phyloP scores from a whole-genome alignment of 495 filamentous ascomycete species.

The Parmelia sp. region DNA sequence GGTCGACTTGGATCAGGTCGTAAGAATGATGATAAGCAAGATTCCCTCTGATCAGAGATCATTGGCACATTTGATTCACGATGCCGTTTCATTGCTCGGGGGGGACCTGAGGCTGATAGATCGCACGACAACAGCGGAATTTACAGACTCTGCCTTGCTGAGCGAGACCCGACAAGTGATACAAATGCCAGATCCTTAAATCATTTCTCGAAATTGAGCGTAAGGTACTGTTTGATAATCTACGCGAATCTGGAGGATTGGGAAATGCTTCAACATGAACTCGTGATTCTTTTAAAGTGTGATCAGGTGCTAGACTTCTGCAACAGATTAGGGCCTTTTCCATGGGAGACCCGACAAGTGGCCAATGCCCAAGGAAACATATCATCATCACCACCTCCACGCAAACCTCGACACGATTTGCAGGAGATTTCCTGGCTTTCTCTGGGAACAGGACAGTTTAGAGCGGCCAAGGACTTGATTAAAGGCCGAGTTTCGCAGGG shows the following conservation, averaged over 20 bases:
- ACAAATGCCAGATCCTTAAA: not conserved
- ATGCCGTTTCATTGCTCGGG: not conserved
- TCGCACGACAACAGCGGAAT: not conserved
- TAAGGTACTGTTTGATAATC: not conserved
- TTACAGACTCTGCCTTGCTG: not conserved
- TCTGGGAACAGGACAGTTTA: not conserved
- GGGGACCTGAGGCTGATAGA: not conserved
- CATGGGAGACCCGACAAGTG: not conserved
- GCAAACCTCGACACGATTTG: not conserved
- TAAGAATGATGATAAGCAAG: not conserved
- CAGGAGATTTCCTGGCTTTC: not conserved
- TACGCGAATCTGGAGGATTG: constrained; percentile 4
- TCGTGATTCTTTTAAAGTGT: not conserved
- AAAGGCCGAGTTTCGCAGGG: not conserved
- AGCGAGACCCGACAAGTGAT: not conserved
- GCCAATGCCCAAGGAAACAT: not conserved
- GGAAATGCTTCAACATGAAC: not conserved
- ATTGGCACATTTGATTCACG: not conserved
- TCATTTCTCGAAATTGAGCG: not conserved
- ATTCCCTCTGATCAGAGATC: not conserved
- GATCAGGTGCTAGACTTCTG: not conserved
- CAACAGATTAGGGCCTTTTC: not conserved
- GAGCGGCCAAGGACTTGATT: not conserved
- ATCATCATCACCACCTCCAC: not conserved
- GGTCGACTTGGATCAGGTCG: not conserved